phyloP scores from a whole-genome alignment of 805 yeast genomes.

The Candida germanica region DNA sequence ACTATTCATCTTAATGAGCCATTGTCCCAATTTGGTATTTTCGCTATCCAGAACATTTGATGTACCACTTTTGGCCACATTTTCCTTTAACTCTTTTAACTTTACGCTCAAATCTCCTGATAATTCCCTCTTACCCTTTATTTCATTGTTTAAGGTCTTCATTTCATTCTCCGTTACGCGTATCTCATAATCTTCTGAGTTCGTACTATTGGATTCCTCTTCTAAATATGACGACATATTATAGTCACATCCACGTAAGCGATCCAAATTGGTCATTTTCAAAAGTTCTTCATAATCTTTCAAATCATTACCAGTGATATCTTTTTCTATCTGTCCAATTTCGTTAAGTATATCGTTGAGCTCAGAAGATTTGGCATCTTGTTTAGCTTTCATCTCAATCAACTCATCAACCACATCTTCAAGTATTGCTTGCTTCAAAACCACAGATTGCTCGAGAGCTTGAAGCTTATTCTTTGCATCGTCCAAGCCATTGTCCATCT shows the following conservation, averaged over 20 bases:
- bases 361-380: constrained; percentile 21
- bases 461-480: constrained; percentile 22
- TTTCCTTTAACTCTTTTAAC: constrained; percentile 1
- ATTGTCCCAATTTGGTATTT: constrained; percentile 11
- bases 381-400: constrained; percentile 21
- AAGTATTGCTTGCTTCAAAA: constrained; percentile 25
- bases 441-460: constrained; percentile 23
- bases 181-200: neutral
- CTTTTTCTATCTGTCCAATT: constrained; percentile 18
- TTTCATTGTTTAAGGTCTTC: neutral
- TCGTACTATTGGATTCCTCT: constrained; percentile 2
- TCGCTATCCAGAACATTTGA: neutral
- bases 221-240: constrained; percentile 2
- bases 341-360: constrained; percentile 25
- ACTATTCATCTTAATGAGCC: constrained; percentile 12
- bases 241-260: constrained; percentile 3
- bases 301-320: constrained; percentile 11
- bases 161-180: neutral
- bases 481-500: constrained; percentile 20
- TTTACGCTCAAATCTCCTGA: neutral
- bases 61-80: neutral
- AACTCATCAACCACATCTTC: constrained; percentile 26
- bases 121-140: neutral
- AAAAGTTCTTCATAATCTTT: constrained; percentile 6
- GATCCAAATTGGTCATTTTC: constrained; percentile 6